Conservation (phyloP, 177 flowering plant genomes). For the Vitis hybrid region DNA sequence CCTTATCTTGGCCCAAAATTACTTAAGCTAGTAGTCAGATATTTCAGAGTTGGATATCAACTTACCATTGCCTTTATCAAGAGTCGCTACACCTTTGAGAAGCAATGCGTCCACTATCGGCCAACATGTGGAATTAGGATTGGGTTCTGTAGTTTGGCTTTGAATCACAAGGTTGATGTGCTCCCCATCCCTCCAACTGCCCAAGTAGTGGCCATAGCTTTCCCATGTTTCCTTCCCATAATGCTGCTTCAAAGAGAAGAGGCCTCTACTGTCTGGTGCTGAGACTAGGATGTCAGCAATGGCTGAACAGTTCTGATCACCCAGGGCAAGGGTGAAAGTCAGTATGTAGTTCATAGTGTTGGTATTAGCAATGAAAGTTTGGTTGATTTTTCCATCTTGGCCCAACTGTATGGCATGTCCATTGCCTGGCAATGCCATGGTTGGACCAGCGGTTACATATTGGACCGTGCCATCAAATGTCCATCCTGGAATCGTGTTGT, state of each 20-base stretch:
- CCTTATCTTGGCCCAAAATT: too few species aligned
- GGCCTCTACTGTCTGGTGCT: conserved; percentile 28
- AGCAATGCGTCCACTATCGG: conserved; percentile 33
- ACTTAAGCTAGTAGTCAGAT: background rate
- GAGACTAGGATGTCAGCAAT: conserved; percentile 26
- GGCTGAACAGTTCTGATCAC: conserved; percentile 18
- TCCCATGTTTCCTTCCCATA: conserved; percentile 41
- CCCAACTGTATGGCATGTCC: conserved; percentile 45
- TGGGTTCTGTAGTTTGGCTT: conserved; percentile 32
- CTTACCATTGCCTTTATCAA: conserved; percentile 22
- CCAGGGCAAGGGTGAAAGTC: conserved; percentile 34
- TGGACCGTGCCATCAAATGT: conserved; percentile 38
- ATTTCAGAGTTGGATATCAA: background rate
- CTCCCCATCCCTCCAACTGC: conserved; percentile 32
- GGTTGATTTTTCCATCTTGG: conserved; percentile 47
- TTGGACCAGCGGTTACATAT: conserved; percentile 32
- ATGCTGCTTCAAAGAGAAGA: conserved; percentile 19
- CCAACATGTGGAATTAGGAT: conserved; percentile 36
- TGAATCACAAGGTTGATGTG: conserved; percentile 34
- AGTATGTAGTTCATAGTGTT: conserved; percentile 27
- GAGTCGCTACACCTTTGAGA: conserved; percentile 23
- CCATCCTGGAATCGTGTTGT: conserved; percentile 47
- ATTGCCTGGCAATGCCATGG: conserved; percentile 23
- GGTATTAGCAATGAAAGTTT: conserved; percentile 34
- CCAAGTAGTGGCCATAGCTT: conserved; percentile 35